Percentiles rank a stretch among this genome's conserved stretches.
phyloP scores from a whole-genome alignment of 2,329 filamentous ascomycete genomes.

The Colletotrichum brevisporum region DNA sequence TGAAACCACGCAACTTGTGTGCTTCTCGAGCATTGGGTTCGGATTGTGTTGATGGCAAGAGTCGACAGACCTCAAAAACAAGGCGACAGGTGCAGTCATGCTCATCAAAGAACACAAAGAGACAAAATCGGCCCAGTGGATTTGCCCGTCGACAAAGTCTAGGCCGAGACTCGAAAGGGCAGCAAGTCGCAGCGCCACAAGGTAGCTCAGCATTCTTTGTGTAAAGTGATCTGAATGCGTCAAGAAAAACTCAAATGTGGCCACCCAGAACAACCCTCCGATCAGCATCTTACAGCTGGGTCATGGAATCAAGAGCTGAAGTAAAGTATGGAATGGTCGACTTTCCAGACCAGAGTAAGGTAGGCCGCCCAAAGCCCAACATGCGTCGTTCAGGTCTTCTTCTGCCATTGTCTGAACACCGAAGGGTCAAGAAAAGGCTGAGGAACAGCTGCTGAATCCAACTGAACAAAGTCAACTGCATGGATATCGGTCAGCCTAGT shows the following conservation, averaged over 20 bases:
- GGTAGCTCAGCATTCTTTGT: neutral
- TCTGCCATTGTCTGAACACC: constrained; percentile 36
- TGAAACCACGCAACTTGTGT: neutral
- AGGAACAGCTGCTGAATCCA: constrained; percentile 42
- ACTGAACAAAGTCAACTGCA: constrained; percentile 37
- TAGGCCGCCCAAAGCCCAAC: too few species aligned
- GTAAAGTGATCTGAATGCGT: neutral
- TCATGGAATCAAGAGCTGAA: too few species aligned
- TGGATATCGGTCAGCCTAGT: constrained; percentile 8
- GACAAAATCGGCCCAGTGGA: neutral
- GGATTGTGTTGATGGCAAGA: too few species aligned
- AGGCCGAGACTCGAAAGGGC: neutral
- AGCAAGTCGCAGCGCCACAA: neutral
- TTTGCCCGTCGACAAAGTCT: neutral
- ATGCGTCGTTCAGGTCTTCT: constrained; percentile 14
- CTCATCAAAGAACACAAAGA: neutral
- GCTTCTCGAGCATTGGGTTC: too few species aligned
- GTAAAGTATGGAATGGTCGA: too few species aligned
- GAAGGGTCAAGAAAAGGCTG: constrained; percentile 44
- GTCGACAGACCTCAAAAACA: too few species aligned
- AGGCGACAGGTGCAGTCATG: neutral
- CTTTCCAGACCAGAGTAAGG: too few species aligned
- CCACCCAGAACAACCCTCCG: neutral
- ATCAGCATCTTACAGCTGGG: too few species aligned
- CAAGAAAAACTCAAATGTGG: neutral